Base-by-base conservation (phyloP, 2,329 filamentous ascomycete genomes). In the Tolypocladium tundrense region DNA sequence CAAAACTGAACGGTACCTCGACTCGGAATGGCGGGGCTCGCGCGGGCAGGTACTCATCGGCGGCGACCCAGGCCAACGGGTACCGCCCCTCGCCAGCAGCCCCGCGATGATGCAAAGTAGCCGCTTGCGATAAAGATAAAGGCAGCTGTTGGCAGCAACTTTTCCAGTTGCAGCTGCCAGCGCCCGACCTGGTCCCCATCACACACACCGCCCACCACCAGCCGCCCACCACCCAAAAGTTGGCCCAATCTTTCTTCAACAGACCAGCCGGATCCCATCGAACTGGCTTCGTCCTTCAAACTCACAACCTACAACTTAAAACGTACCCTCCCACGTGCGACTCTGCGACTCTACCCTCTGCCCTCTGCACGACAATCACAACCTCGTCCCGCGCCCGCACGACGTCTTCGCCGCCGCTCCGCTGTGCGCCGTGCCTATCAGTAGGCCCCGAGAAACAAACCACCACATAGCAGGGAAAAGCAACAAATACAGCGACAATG, bases 401-500 rank as follows among this genome's bases (percentile, higher is more conserved):
- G 48, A 52, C 48, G 27, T n/a, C 27, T 7, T 4, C 45, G 7
- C 45, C 45, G 45, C 27, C 16, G 45, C 5, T 11, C 33, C 45
- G 14, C n/a, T 21, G 31, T 52, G 48, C 48, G 31, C 48, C 31
- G 48, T 31, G 48, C 31, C 31, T 1, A 52, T 16, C 4, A 27
- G 21, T 27, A 52, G 31, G 45, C 14, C 27, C 8, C 21, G 14
- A 42, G 9, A 8, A 13, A 31, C 13, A 54, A 6, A 52, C n/a
- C 31, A 52, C 6, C 31, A 3, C 57, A 55, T 39, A 53, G 55
- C 53, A 63, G 61, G 63, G 59, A 61, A 65, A 55, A n/a, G 50
- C 52, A 62, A 62, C 59, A 61, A 61, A 61, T 58, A 65, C 69
- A 65, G 68, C 70, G 71, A 77, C 63, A 74, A 82, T 82, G 79